A percentile compares a stretch with the other conserved stretches of the same genome.
Evolutionary conservation across 768 basidiomycete genomes (phyloP).

Genomic region (Panus rudis): DNA sequence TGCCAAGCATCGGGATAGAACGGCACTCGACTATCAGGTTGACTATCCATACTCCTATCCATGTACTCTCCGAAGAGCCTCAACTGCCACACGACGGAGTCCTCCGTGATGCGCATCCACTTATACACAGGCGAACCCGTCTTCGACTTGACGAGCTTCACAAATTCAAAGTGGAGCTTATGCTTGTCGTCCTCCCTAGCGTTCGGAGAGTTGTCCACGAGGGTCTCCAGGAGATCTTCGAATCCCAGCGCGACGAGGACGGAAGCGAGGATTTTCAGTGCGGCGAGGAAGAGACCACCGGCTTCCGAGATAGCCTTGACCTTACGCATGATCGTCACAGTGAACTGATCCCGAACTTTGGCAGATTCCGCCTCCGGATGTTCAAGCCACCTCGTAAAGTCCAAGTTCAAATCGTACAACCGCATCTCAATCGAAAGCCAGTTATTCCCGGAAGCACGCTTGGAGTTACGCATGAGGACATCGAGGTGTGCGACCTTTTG

Average conservation of each 20-base stretch:
- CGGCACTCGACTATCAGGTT: constrained; percentile 46
- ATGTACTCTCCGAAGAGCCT: constrained; percentile 65
- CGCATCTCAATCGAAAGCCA: constrained; percentile 44
- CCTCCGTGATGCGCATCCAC: constrained; percentile 51
- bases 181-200: constrained; percentile 14
- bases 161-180: constrained; percentile 43
- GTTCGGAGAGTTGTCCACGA: constrained; percentile 17
- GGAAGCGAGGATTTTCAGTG: constrained; percentile 29
- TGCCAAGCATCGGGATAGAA: constrained; percentile 74
- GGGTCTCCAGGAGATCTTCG: constrained; percentile 25
- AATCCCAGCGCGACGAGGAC: constrained; percentile 45
- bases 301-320: constrained; percentile 38
- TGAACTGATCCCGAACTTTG: constrained; percentile 37
- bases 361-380: constrained; percentile 30
- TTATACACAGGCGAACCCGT: constrained; percentile 31
- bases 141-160: constrained; percentile 46
- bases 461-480: constrained; percentile 38
- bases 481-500: constrained; percentile 30
- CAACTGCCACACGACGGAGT: constrained; percentile 60
- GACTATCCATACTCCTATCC: constrained; percentile 66
- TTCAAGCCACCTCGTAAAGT: constrained; percentile 46
- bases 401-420: constrained; percentile 46
- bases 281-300: constrained; percentile 29
- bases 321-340: constrained; percentile 39
- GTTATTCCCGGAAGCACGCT: constrained; percentile 24